Evolutionary conservation across 192 early-diverging fungal species (phyloP).

Genomic region (Podila epigama): DNA sequence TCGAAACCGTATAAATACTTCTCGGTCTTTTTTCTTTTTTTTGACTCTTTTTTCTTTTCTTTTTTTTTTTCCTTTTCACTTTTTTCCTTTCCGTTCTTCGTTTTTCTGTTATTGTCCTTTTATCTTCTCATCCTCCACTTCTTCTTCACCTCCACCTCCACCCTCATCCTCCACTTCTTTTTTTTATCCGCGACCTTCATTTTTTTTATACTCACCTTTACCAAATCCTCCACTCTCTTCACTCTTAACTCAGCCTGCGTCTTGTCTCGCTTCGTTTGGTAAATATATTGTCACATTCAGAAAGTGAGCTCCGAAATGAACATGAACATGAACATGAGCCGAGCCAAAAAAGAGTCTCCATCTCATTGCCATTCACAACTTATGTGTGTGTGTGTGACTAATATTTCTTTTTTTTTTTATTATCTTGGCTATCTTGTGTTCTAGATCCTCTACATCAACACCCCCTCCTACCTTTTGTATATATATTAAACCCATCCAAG

Average conservation of each 20-base stretch:
- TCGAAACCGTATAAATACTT: neutral
- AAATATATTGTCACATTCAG: too few species aligned
- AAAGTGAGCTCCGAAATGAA: too few species aligned
- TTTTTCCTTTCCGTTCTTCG: too few species aligned
- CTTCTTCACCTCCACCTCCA: neutral
- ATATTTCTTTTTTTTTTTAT: too few species aligned
- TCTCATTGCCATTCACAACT: too few species aligned
- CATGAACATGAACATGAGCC: too few species aligned
- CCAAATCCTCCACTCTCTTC: neutral
- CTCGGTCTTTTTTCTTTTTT: neutral
- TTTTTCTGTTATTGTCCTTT: neutral
- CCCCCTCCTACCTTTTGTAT: neutral
- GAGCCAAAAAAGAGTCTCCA: too few species aligned
- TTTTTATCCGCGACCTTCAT: neutral
- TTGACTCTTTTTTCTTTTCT: conserved; percentile 1
- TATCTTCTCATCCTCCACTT: neutral
- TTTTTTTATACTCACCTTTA: neutral
- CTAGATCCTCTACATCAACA: neutral
- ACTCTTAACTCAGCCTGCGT: neutral
- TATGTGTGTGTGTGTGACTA: too few species aligned
- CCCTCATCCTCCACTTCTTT: neutral
- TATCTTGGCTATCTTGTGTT: too few species aligned
- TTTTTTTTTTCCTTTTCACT: too few species aligned
- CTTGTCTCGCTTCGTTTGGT: neutral
- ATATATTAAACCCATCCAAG: neutral